Base-by-base conservation (phyloP, 805 yeast genomes). In the Dipodascus albidus region DNA sequence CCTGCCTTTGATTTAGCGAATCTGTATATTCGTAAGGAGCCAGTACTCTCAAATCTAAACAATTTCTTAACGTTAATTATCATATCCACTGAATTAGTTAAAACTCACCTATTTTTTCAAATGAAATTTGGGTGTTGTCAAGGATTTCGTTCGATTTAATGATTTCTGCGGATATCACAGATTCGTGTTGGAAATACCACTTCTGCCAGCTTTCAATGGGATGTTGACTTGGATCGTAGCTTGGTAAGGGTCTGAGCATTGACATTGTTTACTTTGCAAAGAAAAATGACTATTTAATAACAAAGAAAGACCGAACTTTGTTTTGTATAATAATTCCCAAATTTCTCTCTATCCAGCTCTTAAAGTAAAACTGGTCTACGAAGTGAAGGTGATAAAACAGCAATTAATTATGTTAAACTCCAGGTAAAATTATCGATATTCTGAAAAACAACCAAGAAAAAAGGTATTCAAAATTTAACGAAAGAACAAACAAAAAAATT, bases 191-290 rank as follows among this genome's bases (percentile, higher is more conserved):
- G 38, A 48, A 53, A 55, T 63, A 63, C 66, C 66, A 63, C 24
- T 60, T 60, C 52, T 59, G 65, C 66, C 66, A 63, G 22, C 59
- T 55, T 47, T 64, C 66, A 20, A 63, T 58, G 19, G 66, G 66
- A 50, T 63, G 66, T 48, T 58, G 50, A 33, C 52, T 49, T 6
- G 57, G 50, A 42, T 55, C 54, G 53, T 57, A 61, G 2, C 53
- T n/a, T 11, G 64, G 64, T 38, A 50, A 53, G 27, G 49, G 41
- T 42, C 8, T 8, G 15, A 41, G 33, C 33, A 27, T 11, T 27
- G 33, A 27, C 33, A 6, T 6, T 6, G 33, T 27, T 27, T 27
- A 27, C n/a, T 27, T 27, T 27, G 33, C 33, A 27, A 27, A n/a
- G n/a, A n/a, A n/a, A n/a, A n/a, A n/a, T n/a, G n/a, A n/a, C n/a